Base-by-base conservation (phyloP, 2,329 filamentous ascomycete species). In the Xylariales sp. region DNA sequence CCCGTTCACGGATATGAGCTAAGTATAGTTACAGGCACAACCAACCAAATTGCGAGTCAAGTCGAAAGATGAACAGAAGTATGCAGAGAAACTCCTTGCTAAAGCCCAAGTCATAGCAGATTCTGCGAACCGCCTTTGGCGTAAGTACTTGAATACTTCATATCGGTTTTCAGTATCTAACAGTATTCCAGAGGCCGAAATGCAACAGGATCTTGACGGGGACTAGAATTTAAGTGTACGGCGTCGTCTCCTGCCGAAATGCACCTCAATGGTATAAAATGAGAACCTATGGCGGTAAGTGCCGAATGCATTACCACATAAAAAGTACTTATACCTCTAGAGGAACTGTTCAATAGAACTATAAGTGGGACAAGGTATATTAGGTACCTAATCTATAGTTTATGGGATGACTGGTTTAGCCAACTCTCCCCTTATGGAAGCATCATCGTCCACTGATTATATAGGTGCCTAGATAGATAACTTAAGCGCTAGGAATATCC, bases 121-220 rank as follows among this genome's bases (percentile, higher is more conserved):
- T 36, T 90, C 90, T 53, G 91, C 91, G 18, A 92, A 88, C 79
- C 85, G 86, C 68, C 80, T 93, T 28, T 93, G 90, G 90, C 89
- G 86, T 89, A 81, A 78, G 86, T 82, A 52, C n/a, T 41, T 69
- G 45, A 55, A 67, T 64, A 39, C 10, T 48, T 53, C 30, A 3
- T 68, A 46, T 56, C 7, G 32, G 49, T 61, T 64, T 28, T 49
- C 23, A 53, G 46, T 55, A 64, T 62, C 69, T 77, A 49, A 75
- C 50, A 16, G 14, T 60, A 9, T 34, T 62, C 14, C 68, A 87
- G 85, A 84, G 71, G 78, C 83, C 36, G 81, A 87, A 75, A 82
- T 86, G 81, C 84, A 85, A 73, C 80, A 83, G 16, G 83, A 87
- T 34, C 73, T 86, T 43, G 81, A 83, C 18, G 80, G 83, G 68